Conservation (phyloP, 1,284 basidiomycete species). For the Entoloma clypeatum region DNA sequence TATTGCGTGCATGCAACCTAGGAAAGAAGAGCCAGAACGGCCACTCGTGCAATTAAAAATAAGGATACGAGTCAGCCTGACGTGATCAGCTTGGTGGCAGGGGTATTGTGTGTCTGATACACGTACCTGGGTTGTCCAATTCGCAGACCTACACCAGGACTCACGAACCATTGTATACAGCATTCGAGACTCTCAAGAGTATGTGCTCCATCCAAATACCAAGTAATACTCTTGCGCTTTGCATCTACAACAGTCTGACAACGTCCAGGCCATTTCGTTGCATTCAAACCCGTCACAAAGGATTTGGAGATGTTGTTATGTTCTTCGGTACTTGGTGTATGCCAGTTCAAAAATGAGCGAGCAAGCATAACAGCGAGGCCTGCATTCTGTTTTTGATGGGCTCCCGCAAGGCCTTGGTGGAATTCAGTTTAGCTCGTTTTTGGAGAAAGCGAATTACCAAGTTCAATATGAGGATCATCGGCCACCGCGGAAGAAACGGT, state of each 20-base stretch:
- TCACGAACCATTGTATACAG: constrained; percentile 85
- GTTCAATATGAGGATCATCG: constrained; percentile 49
- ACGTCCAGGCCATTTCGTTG: constrained; percentile 92
- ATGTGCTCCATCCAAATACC: constrained; percentile 96
- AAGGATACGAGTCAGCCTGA: constrained; percentile 49
- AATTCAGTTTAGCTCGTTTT: constrained; percentile 4
- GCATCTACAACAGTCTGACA: constrained; percentile 83
- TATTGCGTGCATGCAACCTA: constrained; percentile 56
- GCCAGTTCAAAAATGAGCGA: constrained; percentile 61
- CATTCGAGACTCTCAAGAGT: constrained; percentile 87
- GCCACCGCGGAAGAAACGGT: constrained; percentile 48
- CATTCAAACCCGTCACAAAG: constrained; percentile 63
- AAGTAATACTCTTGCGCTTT: constrained; percentile 48
- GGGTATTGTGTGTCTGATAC: neutral
- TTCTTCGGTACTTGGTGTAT: constrained; percentile 24
- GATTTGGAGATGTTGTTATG: constrained; percentile 42
- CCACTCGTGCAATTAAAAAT: constrained; percentile 97
- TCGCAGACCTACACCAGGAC: constrained; percentile 45
- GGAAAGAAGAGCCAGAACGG: constrained; percentile 74
- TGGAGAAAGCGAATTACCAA: constrained; percentile 47
- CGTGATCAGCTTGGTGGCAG: neutral
- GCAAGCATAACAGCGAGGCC: constrained; percentile 80
- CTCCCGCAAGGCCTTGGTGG: constrained; percentile 77
- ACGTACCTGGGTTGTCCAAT: constrained; percentile 22
- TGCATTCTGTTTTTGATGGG: constrained; percentile 90